A percentile compares a stretch with the other conserved stretches of the same genome.
Evolutionary conservation across 2,329 filamentous ascomycete species (phyloP).

Genomic region (Cercospora citrullina): DNA sequence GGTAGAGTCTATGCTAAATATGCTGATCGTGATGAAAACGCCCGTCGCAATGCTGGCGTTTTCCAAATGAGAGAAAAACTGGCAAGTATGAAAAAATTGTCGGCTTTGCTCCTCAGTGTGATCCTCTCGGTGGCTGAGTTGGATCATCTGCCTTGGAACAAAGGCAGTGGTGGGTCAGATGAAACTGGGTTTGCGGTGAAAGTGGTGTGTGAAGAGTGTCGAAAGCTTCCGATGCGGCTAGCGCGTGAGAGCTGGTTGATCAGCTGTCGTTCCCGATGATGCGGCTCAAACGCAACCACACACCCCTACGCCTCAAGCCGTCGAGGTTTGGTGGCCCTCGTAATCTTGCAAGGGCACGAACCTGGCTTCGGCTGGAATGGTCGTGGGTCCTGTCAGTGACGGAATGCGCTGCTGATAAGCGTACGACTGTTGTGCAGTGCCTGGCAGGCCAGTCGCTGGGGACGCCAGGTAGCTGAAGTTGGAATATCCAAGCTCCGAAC

Average conservation of each 20-base stretch:
- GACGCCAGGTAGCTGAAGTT: constrained; percentile 35
- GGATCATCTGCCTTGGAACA: constrained; percentile 27
- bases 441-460: constrained; percentile 36
- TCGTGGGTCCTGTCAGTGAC: constrained; percentile 32
- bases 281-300: constrained; percentile 27
- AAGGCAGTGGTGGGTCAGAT: constrained; percentile 26
- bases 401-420: constrained; percentile 33
- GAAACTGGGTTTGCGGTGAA: constrained; percentile 19
- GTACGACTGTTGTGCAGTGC: constrained; percentile 34
- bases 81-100: constrained; percentile 17
- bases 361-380: constrained; percentile 33
- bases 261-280: constrained; percentile 19
- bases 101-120: constrained; percentile 22
- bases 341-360: constrained; percentile 41
- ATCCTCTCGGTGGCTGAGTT: constrained; percentile 22
- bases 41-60: constrained; percentile 28
- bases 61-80: constrained; percentile 20
- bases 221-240: constrained; percentile 17
- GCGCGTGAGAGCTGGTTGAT: constrained; percentile 25
- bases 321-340: constrained; percentile 36
- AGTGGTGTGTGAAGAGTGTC: constrained; percentile 25
- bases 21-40: constrained; percentile 19
- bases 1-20: constrained; percentile 28
- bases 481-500: constrained; percentile 33
- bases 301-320: constrained; percentile 26